Evolutionary conservation across 2,329 filamentous ascomycete species (phyloP).

Genomic region (Mycosphaerelloides madeirae): DNA sequence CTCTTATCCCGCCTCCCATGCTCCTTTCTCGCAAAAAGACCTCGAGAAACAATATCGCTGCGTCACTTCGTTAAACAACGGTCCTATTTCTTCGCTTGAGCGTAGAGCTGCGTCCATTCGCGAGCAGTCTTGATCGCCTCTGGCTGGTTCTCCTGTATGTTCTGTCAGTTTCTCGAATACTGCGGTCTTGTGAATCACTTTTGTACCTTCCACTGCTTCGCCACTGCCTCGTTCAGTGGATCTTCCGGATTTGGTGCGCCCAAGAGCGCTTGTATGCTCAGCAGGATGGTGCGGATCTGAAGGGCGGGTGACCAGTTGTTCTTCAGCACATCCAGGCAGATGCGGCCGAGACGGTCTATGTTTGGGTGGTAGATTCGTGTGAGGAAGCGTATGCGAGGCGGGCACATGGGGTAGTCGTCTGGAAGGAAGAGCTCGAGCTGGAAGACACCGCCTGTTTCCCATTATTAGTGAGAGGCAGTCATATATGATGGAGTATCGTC

Average conservation of each 20-base stretch:
- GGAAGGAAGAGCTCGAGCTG: constrained; percentile 96
- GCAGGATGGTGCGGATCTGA: constrained; percentile 96
- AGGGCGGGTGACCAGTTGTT: constrained; percentile 99
- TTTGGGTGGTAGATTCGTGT: constrained; percentile 99
- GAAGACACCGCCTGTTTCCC: constrained; percentile 68
- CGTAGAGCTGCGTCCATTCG: constrained; percentile 87
- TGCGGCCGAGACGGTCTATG: constrained; percentile 94
- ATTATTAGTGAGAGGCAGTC: constrained; percentile 1
- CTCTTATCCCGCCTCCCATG: too few relatives aligned
- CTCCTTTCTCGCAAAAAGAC: too few relatives aligned
- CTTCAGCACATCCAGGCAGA: constrained; percentile 95
- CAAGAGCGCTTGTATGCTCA: constrained; percentile 94
- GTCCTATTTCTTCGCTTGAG: constrained; percentile 33
- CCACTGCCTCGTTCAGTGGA: constrained; percentile 95
- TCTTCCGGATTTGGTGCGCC: constrained; percentile 97
- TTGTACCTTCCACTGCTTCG: constrained; percentile 82
- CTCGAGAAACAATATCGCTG: too few relatives aligned
- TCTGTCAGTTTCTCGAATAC: constrained; percentile 12
- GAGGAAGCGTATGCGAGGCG: constrained; percentile 95
- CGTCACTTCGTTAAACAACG: background rate
- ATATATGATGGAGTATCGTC: background rate
- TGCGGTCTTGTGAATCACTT: background rate
- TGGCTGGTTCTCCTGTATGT: constrained; percentile 69
- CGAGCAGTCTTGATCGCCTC: constrained; percentile 87
- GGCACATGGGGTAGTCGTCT: constrained; percentile 98